Percentiles rank a stretch among this genome's conserved stretches.
Evolutionary conservation across 805 yeast species (phyloP).

Genomic region (Candida golubevii): DNA sequence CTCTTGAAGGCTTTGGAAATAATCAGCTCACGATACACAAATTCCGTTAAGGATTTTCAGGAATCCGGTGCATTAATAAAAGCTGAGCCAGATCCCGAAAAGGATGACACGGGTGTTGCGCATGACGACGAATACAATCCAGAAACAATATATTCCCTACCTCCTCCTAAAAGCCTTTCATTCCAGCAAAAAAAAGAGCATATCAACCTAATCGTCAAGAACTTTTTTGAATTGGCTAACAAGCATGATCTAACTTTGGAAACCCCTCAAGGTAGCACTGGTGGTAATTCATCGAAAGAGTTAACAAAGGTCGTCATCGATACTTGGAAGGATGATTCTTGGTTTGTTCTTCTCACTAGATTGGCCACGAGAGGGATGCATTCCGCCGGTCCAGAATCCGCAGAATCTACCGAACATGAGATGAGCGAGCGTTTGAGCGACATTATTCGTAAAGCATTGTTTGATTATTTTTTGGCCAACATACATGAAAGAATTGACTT

Average conservation of each 20-base stretch:
- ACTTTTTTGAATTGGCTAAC: conserved; percentile 50
- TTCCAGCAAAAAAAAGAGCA: conserved; percentile 55
- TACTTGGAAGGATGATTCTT: conserved; percentile 58
- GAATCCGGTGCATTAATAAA: conserved; percentile 11
- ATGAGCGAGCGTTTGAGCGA: conserved; percentile 45
- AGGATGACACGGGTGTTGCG: conserved; percentile 17
- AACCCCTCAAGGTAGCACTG: conserved; percentile 17
- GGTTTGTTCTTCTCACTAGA: conserved; percentile 73
- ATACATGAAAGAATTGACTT: conserved; percentile 68
- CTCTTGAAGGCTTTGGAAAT: conserved; percentile 67
- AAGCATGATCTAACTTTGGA: conserved; percentile 12
- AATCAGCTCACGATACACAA: conserved; percentile 60
- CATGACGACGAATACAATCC: conserved; percentile 30
- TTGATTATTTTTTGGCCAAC: conserved; percentile 68
- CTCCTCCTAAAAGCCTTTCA: conserved; percentile 52
- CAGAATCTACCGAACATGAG: conserved; percentile 23
- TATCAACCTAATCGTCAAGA: conserved; percentile 52
- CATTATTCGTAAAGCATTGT: conserved; percentile 63
- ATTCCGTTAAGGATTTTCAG: conserved; percentile 23
- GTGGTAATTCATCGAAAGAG: conserved; percentile 37
- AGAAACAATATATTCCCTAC: conserved; percentile 47
- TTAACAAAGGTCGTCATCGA: conserved; percentile 55
- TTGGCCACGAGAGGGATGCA: conserved; percentile 78
- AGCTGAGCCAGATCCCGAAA: conserved; percentile 13
- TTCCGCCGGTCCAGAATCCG: conserved; percentile 16